A percentile compares a stretch with the other conserved stretches of the same genome.
Conservation (phyloP, 225 moss, liverwort and hornwort species). For the Physcomitrellopsis africana region DNA sequence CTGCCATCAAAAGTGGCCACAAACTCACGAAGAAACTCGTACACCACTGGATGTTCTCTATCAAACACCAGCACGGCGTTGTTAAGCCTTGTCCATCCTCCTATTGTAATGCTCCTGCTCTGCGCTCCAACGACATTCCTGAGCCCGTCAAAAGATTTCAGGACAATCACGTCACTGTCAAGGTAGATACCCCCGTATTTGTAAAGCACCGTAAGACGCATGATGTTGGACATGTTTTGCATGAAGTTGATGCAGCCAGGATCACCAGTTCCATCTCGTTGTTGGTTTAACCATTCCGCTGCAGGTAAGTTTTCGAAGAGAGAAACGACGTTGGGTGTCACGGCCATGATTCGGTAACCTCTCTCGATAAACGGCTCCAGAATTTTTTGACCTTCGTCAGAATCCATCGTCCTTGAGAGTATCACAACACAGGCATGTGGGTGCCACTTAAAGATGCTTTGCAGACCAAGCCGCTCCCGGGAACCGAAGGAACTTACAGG, state of each 20-base stretch:
- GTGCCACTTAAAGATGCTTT: slow-evolving; percentile 65
- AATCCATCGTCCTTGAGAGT: slow-evolving; percentile 58
- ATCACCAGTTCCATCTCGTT: slow-evolving; percentile 40
- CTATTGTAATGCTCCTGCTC: slow-evolving; percentile 25
- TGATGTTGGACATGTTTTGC: slow-evolving; percentile 68
- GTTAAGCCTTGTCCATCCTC: slow-evolving; percentile 60
- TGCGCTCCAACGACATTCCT: slow-evolving; percentile 55
- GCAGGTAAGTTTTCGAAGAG: slow-evolving; percentile 49
- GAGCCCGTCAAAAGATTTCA: slow-evolving; percentile 42
- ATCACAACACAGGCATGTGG: slow-evolving; percentile 59
- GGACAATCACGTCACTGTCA: slow-evolving; percentile 63
- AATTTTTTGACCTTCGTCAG: slow-evolving; percentile 33
- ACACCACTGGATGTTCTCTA: slow-evolving; percentile 37
- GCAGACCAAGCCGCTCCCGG: slow-evolving; percentile 50
- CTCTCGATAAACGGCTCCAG: slow-evolving; percentile 39
- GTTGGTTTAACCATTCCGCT: slow-evolving; percentile 37
- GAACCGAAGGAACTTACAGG: slow-evolving; percentile 45
- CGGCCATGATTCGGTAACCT: slow-evolving; percentile 40
- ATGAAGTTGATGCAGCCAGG: slow-evolving; percentile 71
- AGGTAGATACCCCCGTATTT: slow-evolving; percentile 66
- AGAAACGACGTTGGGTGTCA: slow-evolving; percentile 39
- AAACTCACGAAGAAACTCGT: slow-evolving; percentile 52
- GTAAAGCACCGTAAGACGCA: slow-evolving; percentile 59
- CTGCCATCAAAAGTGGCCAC: slow-evolving; percentile 52
- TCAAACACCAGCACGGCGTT: slow-evolving; percentile 69